These are phyloP conservation scores for Geranium rotundifolium DNA, from an alignment of 345 rosid genomes.

Conservation along the genomic window DNA sequence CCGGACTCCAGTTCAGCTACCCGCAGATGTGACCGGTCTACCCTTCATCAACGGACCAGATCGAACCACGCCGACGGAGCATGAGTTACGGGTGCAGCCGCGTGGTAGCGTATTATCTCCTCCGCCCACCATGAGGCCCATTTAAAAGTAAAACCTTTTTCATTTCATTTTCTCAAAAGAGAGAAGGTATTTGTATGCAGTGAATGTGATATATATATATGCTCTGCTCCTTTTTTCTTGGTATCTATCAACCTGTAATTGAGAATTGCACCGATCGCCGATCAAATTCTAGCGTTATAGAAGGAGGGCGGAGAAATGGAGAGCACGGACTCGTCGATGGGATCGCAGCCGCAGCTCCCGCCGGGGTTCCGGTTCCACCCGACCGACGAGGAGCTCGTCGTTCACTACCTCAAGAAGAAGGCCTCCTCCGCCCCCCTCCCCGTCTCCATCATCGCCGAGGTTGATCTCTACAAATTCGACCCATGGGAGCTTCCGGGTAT, in stretches of 20 bases:
- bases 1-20: slow-evolving; percentile 1
- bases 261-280: not conserved
- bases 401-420: slow-evolving; percentile 86
- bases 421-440: slow-evolving; percentile 67
- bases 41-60: not conserved
- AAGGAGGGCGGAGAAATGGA: slow-evolving; percentile 44
- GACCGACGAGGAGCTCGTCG: slow-evolving; percentile 91
- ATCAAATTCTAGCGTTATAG: not conserved
- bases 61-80: not conserved
- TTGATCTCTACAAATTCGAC: slow-evolving; percentile 87
- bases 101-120: not conserved
- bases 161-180: not conserved
- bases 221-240: not conserved
- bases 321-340: slow-evolving; percentile 65
- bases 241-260: too few species aligned
- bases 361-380: slow-evolving; percentile 99
- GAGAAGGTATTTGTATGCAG: too few species aligned
- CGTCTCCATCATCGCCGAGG: slow-evolving; percentile 74
- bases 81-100: not conserved
- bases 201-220: too few species aligned
- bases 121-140: not conserved
- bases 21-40: not conserved
- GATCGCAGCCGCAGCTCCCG: slow-evolving; percentile 72
- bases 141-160: not conserved
- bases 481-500: slow-evolving; percentile 97